These are phyloP conservation scores for Neospora caninum DNA, from an alignment of 169 alveolate genomes.

Conservation along the genomic window DNA sequence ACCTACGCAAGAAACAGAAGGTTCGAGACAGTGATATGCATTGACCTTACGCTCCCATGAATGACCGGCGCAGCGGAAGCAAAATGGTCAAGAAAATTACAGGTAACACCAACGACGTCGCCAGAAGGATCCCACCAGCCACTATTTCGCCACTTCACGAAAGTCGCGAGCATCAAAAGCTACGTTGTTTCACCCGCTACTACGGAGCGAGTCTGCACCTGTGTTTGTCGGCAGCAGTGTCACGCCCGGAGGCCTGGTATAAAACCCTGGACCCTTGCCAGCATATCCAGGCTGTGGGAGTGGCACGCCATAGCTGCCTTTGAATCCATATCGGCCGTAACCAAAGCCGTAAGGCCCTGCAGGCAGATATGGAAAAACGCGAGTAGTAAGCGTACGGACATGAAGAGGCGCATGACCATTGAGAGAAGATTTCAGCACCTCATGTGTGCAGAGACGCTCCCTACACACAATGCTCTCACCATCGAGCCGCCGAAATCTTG, in stretches of 20 bases:
- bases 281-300: conserved; percentile 16
- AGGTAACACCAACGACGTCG: neutral
- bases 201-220: neutral
- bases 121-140: neutral
- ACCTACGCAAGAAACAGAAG: neutral
- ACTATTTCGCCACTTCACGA: neutral
- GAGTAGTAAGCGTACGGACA: neutral
- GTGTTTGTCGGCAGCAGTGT: conserved; percentile 39
- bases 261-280: neutral
- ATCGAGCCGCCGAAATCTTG: neutral
- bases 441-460: too few species aligned
- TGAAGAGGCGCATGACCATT: neutral
- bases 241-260: conserved; percentile 16
- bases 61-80: too few species aligned
- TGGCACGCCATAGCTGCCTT: conserved; percentile 38
- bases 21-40: too few species aligned
- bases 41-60: too few species aligned
- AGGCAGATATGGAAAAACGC: neutral
- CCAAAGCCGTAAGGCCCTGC: conserved; percentile 36
- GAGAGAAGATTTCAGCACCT: too few species aligned
- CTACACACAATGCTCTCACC: neutral
- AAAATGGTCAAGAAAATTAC: neutral
- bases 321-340: conserved; percentile 24
- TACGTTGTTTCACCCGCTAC: neutral
- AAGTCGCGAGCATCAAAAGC: too few species aligned